Evolutionary conservation across 2,329 filamentous ascomycete genomes (phyloP), one percentile per base, ranked within the genome.

Genomic region (Capronia epimyces): DNA sequence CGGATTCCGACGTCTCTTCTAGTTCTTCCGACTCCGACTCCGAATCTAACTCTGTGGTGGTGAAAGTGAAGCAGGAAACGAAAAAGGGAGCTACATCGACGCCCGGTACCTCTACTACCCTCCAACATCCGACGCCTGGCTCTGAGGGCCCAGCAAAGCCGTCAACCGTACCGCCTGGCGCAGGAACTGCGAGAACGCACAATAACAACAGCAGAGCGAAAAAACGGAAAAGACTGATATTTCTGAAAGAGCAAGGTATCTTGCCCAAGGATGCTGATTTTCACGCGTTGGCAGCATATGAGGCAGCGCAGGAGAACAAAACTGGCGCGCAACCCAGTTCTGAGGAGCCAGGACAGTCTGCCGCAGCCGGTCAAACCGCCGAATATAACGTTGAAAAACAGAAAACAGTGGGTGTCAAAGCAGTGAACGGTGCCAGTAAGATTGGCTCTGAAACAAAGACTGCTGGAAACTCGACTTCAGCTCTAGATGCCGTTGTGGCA

Each of bases 161-260:
- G 31, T 21, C 37, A 51, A 49, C 39, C 25, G 61, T 25, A 60
- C n/a, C 74, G 43, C 76, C 79, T 37, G 72, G 73, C 3, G 46
- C 72, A 52, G 82, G 82, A 13, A 71, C 70, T 25, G 57, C 62
- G 18, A 60, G 64, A 15, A 86, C 82, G 0, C 74, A 74, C 44
- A 67, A 67, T 20, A 76, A 80, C 53, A 86, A 86, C 57, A 61
- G 67, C 24, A 73, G 82, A 32, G 73, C 73, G 34, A 75, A 74
- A 49, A 66, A 75, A 46, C 66, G 70, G 32, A 75, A 75, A 50
- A 69, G 69, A 50, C 66, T 84, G 9, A 66, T 68, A 3, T 70
- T 72, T 49, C 68, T 84, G 6, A 80, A 83, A 59, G 64, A 71
- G 15, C 65, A 73, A n/a, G 79, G 78, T 1, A 62, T 75, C 10